phyloP scores from a whole-genome alignment of 164 flowering plant genomes.

The Litsea cubeba region DNA sequence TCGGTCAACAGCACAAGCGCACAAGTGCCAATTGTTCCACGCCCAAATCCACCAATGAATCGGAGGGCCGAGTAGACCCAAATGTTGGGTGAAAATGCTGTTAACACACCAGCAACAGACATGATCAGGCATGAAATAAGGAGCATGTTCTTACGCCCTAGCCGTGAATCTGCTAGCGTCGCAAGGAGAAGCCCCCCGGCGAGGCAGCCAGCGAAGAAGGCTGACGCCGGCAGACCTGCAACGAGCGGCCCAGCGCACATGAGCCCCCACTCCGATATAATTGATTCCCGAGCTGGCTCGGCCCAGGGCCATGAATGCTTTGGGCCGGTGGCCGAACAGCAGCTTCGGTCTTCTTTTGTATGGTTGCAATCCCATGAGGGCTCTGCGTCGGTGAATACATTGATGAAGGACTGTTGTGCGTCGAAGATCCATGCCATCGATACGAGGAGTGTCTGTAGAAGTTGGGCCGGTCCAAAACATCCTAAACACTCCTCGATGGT shows the following conservation, averaged over 20 bases:
- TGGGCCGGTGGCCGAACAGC: slow-evolving; percentile 20
- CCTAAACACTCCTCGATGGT: slow-evolving; percentile 48
- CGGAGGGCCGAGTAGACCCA: slow-evolving; percentile 54
- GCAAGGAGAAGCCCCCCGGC: slow-evolving; percentile 52
- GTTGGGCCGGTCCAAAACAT: slow-evolving; percentile 36
- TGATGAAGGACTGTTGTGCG: slow-evolving; percentile 65
- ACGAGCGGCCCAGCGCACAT: slow-evolving; percentile 38
- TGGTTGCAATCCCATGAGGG: slow-evolving; percentile 53
- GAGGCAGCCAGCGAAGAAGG: slow-evolving; percentile 64
- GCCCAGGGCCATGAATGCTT: slow-evolving; percentile 54
- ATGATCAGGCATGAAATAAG: slow-evolving; percentile 43
- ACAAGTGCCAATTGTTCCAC: slow-evolving; percentile 53
- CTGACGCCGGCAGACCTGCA: slow-evolving; percentile 51
- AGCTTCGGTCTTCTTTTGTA: not conserved
- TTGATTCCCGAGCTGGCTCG: slow-evolving; percentile 23
- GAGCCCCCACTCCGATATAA: slow-evolving; percentile 55
- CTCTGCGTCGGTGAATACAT: slow-evolving; percentile 48
- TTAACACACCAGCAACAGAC: slow-evolving; percentile 32
- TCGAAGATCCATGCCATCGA: slow-evolving; percentile 60
- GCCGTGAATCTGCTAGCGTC: slow-evolving; percentile 57
- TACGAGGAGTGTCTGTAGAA: slow-evolving; percentile 45
- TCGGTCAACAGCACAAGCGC: slow-evolving; percentile 25
- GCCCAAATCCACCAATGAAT: slow-evolving; percentile 50
- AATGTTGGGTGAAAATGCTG: slow-evolving; percentile 41
- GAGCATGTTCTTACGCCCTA: slow-evolving; percentile 65